Evolutionary conservation across 2,329 filamentous ascomycete species (phyloP).

Genomic region (Aspergillus floridensis): DNA sequence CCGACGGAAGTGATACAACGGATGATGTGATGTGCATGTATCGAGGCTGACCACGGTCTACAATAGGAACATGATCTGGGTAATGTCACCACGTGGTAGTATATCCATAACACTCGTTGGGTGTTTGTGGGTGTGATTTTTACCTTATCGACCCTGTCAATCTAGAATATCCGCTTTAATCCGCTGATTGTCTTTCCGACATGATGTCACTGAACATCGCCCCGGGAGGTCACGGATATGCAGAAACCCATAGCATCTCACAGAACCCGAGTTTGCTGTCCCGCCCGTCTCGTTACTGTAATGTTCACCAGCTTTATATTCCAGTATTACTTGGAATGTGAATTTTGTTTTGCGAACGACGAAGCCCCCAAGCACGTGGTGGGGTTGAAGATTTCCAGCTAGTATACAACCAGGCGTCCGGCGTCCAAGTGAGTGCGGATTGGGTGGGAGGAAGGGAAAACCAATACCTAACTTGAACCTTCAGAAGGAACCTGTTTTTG

Average conservation of each 20-base stretch:
- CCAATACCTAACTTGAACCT: not conserved
- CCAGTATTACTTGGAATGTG: not conserved
- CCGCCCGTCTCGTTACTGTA: not conserved
- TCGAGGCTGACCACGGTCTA: constrained; percentile 11
- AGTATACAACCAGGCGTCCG: not conserved
- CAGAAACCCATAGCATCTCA: not conserved
- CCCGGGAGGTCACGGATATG: not conserved
- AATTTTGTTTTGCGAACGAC: not conserved
- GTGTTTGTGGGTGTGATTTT: no score
- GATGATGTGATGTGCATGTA: not conserved
- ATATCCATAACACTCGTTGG: not conserved
- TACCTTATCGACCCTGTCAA: not conserved
- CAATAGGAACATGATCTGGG: constrained; percentile 39
- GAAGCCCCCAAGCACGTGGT: not conserved
- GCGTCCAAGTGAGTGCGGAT: not conserved
- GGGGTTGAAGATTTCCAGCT: not conserved
- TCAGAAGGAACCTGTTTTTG: not conserved
- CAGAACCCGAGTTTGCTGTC: not conserved
- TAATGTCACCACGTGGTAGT: constrained; percentile 33
- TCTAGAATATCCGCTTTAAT: not conserved
- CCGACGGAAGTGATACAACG: not conserved
- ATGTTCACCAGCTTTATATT: not conserved
- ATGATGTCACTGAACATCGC: not conserved
- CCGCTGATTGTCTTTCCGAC: not conserved
- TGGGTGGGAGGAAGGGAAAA: not conserved